Conservation (phyloP, 2,329 filamentous ascomycete species). For the Trichoderma atroviride region DNA sequence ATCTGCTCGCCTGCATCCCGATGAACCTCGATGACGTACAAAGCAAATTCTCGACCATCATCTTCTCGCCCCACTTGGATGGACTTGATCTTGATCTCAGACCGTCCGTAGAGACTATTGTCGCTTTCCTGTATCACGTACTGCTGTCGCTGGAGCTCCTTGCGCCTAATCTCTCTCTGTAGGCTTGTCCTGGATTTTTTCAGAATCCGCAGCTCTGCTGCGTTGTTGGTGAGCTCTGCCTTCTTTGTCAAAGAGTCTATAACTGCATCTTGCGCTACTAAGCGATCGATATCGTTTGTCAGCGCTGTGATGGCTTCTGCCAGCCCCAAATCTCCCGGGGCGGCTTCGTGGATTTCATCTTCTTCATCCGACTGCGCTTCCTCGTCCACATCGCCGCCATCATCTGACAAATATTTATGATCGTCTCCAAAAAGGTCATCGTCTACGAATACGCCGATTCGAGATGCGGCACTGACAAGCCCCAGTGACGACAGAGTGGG, state of each 20-base stretch:
- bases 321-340: constrained; percentile 88
- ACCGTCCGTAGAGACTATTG: constrained; percentile 92
- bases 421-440: constrained; percentile 93
- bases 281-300: constrained; percentile 87
- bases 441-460: constrained; percentile 89
- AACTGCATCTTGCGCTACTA: constrained; percentile 84
- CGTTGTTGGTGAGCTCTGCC: constrained; percentile 96
- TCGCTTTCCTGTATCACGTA: constrained; percentile 98
- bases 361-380: constrained; percentile 61
- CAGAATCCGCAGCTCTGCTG: constrained; percentile 86
- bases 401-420: constrained; percentile 81
- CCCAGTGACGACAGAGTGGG: constrained; percentile 91
- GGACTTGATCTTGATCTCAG: constrained; percentile 85
- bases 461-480: constrained; percentile 81
- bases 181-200: constrained; percentile 93
- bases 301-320: constrained; percentile 89
- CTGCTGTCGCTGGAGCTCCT: constrained; percentile 94
- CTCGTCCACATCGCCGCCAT: constrained; percentile 72
- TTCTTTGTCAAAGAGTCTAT: constrained; percentile 90
- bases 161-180: constrained; percentile 87
- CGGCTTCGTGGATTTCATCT: constrained; percentile 90
- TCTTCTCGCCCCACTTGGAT: constrained; percentile 91
- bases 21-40: constrained; percentile 91
- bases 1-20: constrained; percentile 91
- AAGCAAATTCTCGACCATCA: constrained; percentile 88